These are phyloP conservation scores for Oemleria cerasiformis DNA, from an alignment of 306 rosid species.

Conservation along the genomic window DNA sequence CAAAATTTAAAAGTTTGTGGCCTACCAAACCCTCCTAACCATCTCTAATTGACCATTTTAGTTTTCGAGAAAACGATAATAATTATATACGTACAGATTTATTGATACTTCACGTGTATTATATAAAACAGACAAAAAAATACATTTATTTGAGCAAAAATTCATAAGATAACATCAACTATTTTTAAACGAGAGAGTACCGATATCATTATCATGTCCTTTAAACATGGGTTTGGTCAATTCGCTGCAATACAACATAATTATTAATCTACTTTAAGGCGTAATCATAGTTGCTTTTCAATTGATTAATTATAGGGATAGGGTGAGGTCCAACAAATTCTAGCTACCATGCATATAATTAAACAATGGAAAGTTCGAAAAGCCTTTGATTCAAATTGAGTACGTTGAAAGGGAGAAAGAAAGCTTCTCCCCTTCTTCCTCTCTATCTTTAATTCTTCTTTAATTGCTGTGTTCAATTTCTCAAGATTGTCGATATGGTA, in stretches of 20 bases:
- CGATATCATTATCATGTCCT: too few species aligned
- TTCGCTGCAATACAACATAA: background rate
- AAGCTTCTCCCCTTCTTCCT: background rate
- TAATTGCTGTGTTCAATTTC: background rate
- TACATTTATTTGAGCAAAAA: too few species aligned
- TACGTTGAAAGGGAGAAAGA: constrained; percentile 13
- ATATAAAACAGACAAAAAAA: too few species aligned
- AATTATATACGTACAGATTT: too few species aligned
- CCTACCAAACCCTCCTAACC: constrained; percentile 31
- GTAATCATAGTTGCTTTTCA: constrained; percentile 40
- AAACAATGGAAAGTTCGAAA: background rate
- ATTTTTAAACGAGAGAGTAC: too few species aligned
- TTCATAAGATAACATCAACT: too few species aligned
- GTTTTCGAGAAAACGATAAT: too few species aligned
- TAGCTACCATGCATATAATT: background rate
- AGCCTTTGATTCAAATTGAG: background rate
- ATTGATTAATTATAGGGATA: constrained; percentile 9
- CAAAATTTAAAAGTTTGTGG: constrained; percentile 40
- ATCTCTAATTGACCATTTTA: constrained; percentile 6
- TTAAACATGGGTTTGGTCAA: constrained; percentile 19
- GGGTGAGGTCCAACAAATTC: constrained; percentile 34
- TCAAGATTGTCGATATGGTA: constrained; percentile 18
- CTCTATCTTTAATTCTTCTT: constrained; percentile 5
- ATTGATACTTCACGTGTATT: too few species aligned
- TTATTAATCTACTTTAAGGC: constrained; percentile 21